phyloP scores from a whole-genome alignment of 164 flowering plant species.

The Euptelea pleiosperma region DNA sequence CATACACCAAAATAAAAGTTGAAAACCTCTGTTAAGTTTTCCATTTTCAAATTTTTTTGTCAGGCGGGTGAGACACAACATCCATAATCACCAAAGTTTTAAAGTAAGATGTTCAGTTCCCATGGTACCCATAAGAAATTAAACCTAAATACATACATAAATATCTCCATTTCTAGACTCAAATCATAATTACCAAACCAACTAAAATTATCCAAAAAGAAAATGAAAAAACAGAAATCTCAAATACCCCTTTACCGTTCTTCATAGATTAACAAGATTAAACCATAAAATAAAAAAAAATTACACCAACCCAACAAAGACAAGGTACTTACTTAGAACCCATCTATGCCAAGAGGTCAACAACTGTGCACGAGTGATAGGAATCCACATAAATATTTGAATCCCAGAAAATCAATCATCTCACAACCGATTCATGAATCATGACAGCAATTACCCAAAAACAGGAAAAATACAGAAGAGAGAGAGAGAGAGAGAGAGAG shows the following conservation, averaged over 20 bases:
- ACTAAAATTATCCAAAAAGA: too few relatives aligned
- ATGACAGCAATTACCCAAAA: too few relatives aligned
- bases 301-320: slow-evolving; percentile 2
- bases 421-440: too few relatives aligned
- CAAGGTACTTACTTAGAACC: slow-evolving; percentile 20
- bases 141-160: background rate
- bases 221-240: too few relatives aligned
- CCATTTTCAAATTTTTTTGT: background rate
- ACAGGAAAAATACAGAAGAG: background rate
- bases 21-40: background rate
- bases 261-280: background rate
- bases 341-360: slow-evolving; percentile 11
- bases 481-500: background rate
- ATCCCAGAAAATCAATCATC: too few relatives aligned
- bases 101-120: background rate
- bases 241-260: background rate
- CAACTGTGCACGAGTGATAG: slow-evolving; percentile 1
- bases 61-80: slow-evolving; percentile 5
- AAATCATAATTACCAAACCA: background rate
- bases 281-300: background rate
- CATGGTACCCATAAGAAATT: background rate
- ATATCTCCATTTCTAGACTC: background rate
- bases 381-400: slow-evolving; percentile 6
- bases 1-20: background rate
- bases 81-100: background rate